A percentile compares a stretch with the other conserved stretches of the same genome.
These are phyloP conservation scores for Brasilioporus rufonigricans DNA, from an alignment of 768 basidiomycete species.

Conservation along the genomic window DNA sequence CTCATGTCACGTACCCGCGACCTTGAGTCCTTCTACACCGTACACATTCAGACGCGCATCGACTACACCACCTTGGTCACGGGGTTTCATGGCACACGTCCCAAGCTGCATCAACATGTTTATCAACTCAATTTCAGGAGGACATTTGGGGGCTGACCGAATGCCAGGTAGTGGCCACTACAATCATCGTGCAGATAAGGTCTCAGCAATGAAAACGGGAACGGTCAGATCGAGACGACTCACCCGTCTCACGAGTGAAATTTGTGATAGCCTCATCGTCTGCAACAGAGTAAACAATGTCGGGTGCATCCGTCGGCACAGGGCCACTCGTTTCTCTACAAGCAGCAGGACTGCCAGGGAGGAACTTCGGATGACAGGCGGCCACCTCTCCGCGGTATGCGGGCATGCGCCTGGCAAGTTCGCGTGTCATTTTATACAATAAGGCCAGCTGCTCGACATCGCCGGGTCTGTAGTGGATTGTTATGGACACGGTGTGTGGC, in stretches of 20 bases:
- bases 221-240: not conserved
- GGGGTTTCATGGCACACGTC: constrained; percentile 69
- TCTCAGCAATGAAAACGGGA: not conserved
- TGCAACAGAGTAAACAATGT: constrained; percentile 33
- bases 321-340: constrained; percentile 21
- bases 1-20: constrained; percentile 46
- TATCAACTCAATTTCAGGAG: not conserved
- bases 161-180: constrained; percentile 14
- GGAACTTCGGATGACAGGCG: constrained; percentile 29
- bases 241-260: constrained; percentile 21
- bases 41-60: constrained; percentile 62
- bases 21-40: constrained; percentile 55
- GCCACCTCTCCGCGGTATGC: constrained; percentile 22
- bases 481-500: not conserved
- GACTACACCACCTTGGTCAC: constrained; percentile 58
- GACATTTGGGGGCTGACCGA: constrained; percentile 7
- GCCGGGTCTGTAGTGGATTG: constrained; percentile 6
- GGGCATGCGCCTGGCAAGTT: constrained; percentile 54
- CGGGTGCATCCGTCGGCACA: constrained; percentile 24
- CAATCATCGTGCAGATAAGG: not conserved
- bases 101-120: constrained; percentile 44
- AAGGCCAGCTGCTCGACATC: constrained; percentile 13
- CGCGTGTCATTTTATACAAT: constrained; percentile 54
- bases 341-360: constrained; percentile 26
- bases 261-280: constrained; percentile 35